Conservation (phyloP, 202 grass and related monocot genomes). For the Digitaria exilis region DNA sequence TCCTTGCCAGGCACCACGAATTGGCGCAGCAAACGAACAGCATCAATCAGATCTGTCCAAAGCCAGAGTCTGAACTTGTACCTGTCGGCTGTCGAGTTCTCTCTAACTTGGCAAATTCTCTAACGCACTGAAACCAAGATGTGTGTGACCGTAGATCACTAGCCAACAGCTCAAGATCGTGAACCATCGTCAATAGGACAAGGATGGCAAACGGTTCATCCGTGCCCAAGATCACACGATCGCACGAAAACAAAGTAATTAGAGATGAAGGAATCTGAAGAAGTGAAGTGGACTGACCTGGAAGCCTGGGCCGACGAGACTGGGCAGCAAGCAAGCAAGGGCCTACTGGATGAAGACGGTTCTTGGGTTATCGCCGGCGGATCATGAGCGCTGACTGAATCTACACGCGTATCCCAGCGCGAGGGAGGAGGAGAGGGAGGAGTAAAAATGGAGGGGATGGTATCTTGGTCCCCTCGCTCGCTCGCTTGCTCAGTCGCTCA, state of each 20-base stretch:
- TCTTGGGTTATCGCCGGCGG: neutral
- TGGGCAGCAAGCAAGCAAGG: neutral
- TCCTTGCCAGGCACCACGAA: neutral
- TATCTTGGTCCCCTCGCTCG: neutral
- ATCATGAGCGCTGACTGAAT: constrained; percentile 30
- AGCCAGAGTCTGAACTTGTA: neutral
- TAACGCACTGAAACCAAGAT: neutral
- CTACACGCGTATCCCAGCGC: constrained; percentile 14
- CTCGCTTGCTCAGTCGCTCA: no score
- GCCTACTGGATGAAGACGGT: neutral
- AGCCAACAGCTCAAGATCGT: no score
- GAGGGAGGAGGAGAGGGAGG: neutral
- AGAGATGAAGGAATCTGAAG: neutral
- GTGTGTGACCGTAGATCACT: neutral
- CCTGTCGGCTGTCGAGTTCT: neutral
- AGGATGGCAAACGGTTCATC: neutral
- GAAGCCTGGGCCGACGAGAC: neutral
- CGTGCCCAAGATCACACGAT: neutral
- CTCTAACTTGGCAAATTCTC: neutral
- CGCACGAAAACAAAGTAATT: neutral
- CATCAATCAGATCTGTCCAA: neutral
- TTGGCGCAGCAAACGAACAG: neutral
- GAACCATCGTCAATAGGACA: neutral
- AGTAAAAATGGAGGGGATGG: neutral
- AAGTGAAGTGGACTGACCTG: neutral